Conservation (phyloP, 2,329 filamentous ascomycete genomes). For the Chrysoporthe deuterocubensis region DNA sequence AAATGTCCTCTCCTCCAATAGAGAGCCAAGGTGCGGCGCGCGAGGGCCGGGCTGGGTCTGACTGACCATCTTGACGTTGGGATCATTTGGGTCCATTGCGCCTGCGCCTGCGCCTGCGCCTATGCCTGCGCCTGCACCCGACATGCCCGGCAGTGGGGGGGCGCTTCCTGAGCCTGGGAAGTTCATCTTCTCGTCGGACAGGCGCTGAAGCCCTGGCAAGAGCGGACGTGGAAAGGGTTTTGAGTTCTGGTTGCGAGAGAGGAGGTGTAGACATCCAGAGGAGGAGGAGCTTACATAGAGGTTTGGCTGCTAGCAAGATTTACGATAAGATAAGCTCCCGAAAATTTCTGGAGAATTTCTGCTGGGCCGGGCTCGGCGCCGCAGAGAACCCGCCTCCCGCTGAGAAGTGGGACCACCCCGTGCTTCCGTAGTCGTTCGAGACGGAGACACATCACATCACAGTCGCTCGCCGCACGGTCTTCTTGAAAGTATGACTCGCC, state of each 20-base stretch:
- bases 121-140: slow-evolving; percentile 29
- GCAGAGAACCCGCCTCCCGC: background rate
- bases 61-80: slow-evolving; percentile 51
- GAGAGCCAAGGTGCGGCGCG: background rate
- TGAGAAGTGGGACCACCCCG: background rate
- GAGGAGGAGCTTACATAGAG: background rate
- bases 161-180: slow-evolving; percentile 37
- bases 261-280: background rate
- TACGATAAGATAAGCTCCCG: slow-evolving; percentile 21
- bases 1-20: background rate
- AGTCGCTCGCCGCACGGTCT: background rate
- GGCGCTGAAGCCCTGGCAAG: background rate
- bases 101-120: slow-evolving; percentile 22
- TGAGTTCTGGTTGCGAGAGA: too few species aligned
- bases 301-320: background rate
- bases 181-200: slow-evolving; percentile 40
- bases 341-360: slow-evolving; percentile 11
- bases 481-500: background rate
- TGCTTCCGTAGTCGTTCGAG: background rate
- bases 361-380: slow-evolving; percentile 6
- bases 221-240: background rate
- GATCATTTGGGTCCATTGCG: slow-evolving; percentile 49
- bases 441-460: background rate
- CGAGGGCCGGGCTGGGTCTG: background rate
- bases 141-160: slow-evolving; percentile 6